Evolutionary conservation across 352 stramenopile species (phyloP).

Genomic region (Globisporangium solare): DNA sequence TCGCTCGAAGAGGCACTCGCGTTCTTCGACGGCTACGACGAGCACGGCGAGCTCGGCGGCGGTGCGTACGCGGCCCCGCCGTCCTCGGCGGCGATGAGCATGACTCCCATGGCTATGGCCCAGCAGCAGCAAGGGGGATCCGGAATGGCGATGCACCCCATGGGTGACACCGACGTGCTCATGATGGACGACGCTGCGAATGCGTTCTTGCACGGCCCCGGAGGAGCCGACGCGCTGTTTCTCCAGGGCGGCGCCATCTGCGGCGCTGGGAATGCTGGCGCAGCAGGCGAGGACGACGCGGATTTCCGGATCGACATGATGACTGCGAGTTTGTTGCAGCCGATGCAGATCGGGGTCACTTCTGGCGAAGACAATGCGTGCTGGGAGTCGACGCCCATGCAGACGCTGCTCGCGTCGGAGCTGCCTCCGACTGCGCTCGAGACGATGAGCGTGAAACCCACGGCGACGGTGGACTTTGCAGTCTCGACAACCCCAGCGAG

Average conservation of each 20-base stretch:
- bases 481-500: too few species aligned
- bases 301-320: slow-evolving; percentile 8
- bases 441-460: too few species aligned
- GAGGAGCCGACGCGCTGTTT: slow-evolving; percentile 6
- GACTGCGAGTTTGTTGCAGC: slow-evolving; percentile 14
- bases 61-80: too few species aligned
- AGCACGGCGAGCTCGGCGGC: background rate
- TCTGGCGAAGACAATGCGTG: background rate
- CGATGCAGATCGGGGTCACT: slow-evolving; percentile 10
- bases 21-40: slow-evolving; percentile 18
- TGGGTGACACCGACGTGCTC: slow-evolving; percentile 9
- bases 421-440: too few species aligned
- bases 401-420: slow-evolving; percentile 7
- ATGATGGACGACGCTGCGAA: slow-evolving; percentile 13
- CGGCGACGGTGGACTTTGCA: too few species aligned
- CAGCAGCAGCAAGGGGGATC: background rate
- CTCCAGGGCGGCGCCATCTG: background rate
- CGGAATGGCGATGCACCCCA: background rate
- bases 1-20: slow-evolving; percentile 18
- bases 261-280: too few species aligned
- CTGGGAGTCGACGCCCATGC: slow-evolving; percentile 1
- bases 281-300: background rate
- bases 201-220: background rate
- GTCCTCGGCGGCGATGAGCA: too few species aligned
- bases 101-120: too few species aligned